Conservation (phyloP, 306 rosid genomes). For the Acacia confusa region DNA sequence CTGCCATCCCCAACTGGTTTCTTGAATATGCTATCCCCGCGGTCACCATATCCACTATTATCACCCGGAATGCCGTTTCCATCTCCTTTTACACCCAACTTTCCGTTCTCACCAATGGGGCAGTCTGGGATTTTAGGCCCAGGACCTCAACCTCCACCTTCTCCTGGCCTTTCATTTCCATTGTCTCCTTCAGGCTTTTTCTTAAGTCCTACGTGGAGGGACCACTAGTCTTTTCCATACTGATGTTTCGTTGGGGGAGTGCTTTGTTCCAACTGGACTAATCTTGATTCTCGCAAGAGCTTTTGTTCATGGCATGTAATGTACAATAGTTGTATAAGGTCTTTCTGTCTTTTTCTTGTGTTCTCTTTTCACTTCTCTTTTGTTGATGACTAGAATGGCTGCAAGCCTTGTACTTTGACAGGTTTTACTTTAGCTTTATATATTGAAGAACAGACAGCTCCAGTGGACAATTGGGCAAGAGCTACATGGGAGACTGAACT, state of each 20-base stretch:
- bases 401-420: slow-evolving; percentile 42
- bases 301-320: slow-evolving; percentile 33
- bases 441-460: slow-evolving; percentile 50
- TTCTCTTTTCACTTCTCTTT: slow-evolving; percentile 42
- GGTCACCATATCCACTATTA: slow-evolving; percentile 73
- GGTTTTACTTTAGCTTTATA: slow-evolving; percentile 49
- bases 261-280: slow-evolving; percentile 37
- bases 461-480: slow-evolving; percentile 53
- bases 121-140: slow-evolving; percentile 92
- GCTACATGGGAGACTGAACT: slow-evolving; percentile 60
- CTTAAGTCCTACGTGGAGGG: slow-evolving; percentile 92
- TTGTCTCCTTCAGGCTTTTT: slow-evolving; percentile 82
- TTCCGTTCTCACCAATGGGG: slow-evolving; percentile 67
- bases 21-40: slow-evolving; percentile 71
- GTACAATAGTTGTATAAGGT: slow-evolving; percentile 45
- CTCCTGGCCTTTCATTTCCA: slow-evolving; percentile 78
- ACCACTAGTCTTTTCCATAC: slow-evolving; percentile 38
- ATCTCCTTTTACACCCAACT: slow-evolving; percentile 71
- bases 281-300: slow-evolving; percentile 33
- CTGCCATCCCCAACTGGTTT: slow-evolving; percentile 82
- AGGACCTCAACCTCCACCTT: slow-evolving; percentile 84
- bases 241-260: slow-evolving; percentile 30
- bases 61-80: slow-evolving; percentile 89
- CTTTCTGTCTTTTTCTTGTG: slow-evolving; percentile 40
- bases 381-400: slow-evolving; percentile 44